Base-by-base conservation (phyloP, 768 basidiomycete genomes). In the Russula ochroleuca region DNA sequence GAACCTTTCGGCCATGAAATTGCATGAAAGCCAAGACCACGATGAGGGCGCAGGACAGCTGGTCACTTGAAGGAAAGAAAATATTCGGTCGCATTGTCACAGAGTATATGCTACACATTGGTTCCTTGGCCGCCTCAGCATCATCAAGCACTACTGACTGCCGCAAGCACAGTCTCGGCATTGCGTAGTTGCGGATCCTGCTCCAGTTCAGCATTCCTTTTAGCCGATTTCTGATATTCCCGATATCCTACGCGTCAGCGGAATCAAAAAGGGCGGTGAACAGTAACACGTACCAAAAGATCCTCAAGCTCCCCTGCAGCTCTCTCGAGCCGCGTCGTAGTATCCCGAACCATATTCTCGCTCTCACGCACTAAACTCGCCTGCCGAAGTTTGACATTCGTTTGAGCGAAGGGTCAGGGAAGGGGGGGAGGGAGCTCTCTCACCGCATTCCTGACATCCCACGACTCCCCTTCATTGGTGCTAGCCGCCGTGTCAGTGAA, bases 391-490 rank as follows among this genome's bases (percentile, higher is more conserved):
- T 35, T 8, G 10, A 21, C 19, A 13, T 19, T 17, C n/a, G 21
- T 21, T 14, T 51, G 31, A 31, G 8, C 35, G 28, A 10, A 0
- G 17, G 43, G 1, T 21, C 23, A 48, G 56, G 67, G 53, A 2
- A 13, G 33, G 77, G 11, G 25, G 3, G 6, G 25, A 10, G 5
- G 2, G 14, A 8, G n/a, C 38, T 13, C 5, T 11, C 86, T 68
- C 72, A 90, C 90, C 70, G 80, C 83, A 74, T 86, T 91, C 74
- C 83, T 89, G 72, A 88, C 76, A 60, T 90, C 85, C 89, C 88
- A 92, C 47, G 84, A 85, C 67, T 91, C 82, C 14, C 76, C 81
- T 47, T n/a, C 45, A 21, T 47, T 5, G 4, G 45, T 47, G 56
- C 83, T 81, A 13, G 80, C 81, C 62, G 80, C 81, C 62, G 82